Evolutionary conservation across 306 rosid species (phyloP), one percentile per base, ranked within the genome.

Genomic region (Ochetophila trinervis): DNA sequence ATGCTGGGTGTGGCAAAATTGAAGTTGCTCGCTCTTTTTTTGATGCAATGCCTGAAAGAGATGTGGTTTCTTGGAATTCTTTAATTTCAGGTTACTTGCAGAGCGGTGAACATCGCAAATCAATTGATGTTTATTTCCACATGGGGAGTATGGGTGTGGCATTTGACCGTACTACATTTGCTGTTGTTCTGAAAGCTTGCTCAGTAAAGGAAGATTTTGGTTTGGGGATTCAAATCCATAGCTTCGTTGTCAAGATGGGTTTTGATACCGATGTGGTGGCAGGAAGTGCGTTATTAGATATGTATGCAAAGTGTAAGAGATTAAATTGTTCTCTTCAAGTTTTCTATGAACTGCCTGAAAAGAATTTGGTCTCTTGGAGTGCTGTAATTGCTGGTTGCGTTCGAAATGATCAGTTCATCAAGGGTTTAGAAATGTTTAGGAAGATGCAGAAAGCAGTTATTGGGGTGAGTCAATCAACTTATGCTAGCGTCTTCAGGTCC

Each of bases 41-140:
- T 59, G 87, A 88, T 18, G 72, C 75, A 0, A 84, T 86, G 89
- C 85, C 93, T 2, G 78, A 66, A 36, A 79, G 86, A 74, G 96
- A 91, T 61, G 91, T 85, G 54, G 83, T 91, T 57, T 88, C 96
- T 1, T 91, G 94, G 96, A 91, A 91, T 51, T 77, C 96, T 34
- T 60, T 91, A 87, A 68, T 88, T 20, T 88, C 96, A 17, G 88
- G 89, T 50, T 84, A 88, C 77, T 78, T 81, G 58, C 80, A 75
- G 44, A 82, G 81, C 2, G 79, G 88, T 30, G 64, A 61, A 24
- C 23, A 57, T 62, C 57, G 16, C 14, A 73, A 77, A 68, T 60
- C 86, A 0, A 35, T 83, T 59, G 76, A 75, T 11, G 37, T 83
- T 35, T 91, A 74, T 66, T n/a, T 78, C 8, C 71, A 74, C 21